phyloP scores from a whole-genome alignment of 805 yeast species.

The Zygosaccharomyces rouxii region DNA sequence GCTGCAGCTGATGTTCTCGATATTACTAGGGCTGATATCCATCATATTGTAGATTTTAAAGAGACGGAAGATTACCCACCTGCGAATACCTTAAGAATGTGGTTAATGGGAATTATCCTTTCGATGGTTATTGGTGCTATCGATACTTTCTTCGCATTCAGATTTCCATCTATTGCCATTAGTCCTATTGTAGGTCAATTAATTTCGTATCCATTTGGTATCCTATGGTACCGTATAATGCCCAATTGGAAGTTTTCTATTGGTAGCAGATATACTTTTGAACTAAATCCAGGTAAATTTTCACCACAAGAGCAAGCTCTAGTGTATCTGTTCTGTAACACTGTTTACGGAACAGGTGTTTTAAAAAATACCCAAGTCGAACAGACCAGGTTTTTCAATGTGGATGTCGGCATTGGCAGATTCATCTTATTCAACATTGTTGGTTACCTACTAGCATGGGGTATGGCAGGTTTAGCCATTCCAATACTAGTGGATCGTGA shows the following conservation, averaged over 20 bases:
- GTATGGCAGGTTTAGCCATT: slow-evolving; percentile 61
- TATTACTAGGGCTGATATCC: not conserved
- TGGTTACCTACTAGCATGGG: slow-evolving; percentile 62
- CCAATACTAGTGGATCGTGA: slow-evolving; percentile 59
- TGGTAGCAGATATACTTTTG: slow-evolving; percentile 8
- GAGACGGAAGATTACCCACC: not conserved
- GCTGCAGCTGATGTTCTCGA: slow-evolving; percentile 25
- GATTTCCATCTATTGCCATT: slow-evolving; percentile 45
- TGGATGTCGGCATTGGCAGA: slow-evolving; percentile 49
- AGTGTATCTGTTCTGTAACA: slow-evolving; percentile 51
- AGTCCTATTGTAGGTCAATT: slow-evolving; percentile 46
- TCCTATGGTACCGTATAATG: slow-evolving; percentile 30
- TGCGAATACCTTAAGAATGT: slow-evolving; percentile 36
- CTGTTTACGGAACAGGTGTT: slow-evolving; percentile 47
- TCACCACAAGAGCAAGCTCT: slow-evolving; percentile 60
- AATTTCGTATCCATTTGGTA: slow-evolving; percentile 48
- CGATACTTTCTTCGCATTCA: slow-evolving; percentile 47
- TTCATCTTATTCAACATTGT: slow-evolving; percentile 42
- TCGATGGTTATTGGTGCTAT: slow-evolving; percentile 48
- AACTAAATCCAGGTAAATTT: slow-evolving; percentile 57
- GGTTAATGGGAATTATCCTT: slow-evolving; percentile 44
- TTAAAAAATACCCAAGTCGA: slow-evolving; percentile 55
- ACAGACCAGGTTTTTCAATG: slow-evolving; percentile 44
- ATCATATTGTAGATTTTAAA: not conserved
- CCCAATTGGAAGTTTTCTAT: slow-evolving; percentile 12